phyloP scores from a whole-genome alignment of 2,329 filamentous ascomycete genomes.

The Fusarium duplospermum region DNA sequence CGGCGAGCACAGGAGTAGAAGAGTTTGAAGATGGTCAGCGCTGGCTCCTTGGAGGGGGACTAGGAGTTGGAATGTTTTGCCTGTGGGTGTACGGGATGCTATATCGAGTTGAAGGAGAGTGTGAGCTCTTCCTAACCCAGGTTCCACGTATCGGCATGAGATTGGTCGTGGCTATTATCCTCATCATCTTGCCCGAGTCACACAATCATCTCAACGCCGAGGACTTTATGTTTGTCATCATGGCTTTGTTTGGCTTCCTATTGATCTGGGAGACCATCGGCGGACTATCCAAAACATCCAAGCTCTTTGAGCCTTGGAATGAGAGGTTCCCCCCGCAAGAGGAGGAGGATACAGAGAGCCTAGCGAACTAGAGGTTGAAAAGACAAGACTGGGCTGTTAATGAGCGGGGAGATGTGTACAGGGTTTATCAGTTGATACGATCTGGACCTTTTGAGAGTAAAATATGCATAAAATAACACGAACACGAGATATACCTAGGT shows the following conservation, averaged over 20 bases:
- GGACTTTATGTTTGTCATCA: conserved; percentile 55
- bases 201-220: conserved; percentile 46
- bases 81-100: conserved; percentile 57
- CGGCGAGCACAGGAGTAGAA: conserved; percentile 52
- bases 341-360: conserved; percentile 33
- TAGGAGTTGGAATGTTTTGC: conserved; percentile 58
- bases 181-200: conserved; percentile 52
- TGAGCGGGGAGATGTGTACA: background rate
- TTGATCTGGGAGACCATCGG: conserved; percentile 59
- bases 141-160: conserved; percentile 51
- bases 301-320: conserved; percentile 51
- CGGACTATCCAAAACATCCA: conserved; percentile 45
- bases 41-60: conserved; percentile 61
- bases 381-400: background rate
- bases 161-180: conserved; percentile 45
- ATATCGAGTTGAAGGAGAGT: conserved; percentile 53
- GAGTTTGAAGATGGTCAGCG: conserved; percentile 56
- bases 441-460: background rate
- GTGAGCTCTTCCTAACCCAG: conserved; percentile 49
- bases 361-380: conserved; percentile 8
- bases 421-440: background rate
- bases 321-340: conserved; percentile 44
- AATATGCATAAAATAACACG: background rate
- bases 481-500: background rate
- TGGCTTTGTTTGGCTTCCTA: conserved; percentile 56